Evolutionary conservation across 2,329 filamentous ascomycete species (phyloP).

Genomic region (Stachybotrys elegans): DNA sequence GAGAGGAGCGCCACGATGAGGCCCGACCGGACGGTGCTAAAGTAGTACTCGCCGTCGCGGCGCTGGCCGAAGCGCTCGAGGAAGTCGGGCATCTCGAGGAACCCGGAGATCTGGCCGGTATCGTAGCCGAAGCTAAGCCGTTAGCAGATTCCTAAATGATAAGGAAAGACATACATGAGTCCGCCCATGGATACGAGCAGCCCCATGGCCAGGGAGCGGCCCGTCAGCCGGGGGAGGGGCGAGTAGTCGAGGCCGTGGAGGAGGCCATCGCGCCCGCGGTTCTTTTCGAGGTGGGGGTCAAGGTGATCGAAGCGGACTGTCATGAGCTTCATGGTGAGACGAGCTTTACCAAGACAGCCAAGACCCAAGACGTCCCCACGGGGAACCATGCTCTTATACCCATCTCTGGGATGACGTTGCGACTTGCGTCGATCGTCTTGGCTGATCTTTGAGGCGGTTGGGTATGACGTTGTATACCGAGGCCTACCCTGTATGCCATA

Average conservation of each 20-base stretch:
- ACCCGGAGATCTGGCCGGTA: slow-evolving; percentile 51
- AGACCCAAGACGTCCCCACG: no score
- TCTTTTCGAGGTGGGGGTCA: slow-evolving; percentile 34
- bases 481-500: no score
- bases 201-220: slow-evolving; percentile 30
- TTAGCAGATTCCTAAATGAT: neutral
- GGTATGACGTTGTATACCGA: no score
- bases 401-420: no score
- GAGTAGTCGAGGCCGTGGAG: slow-evolving; percentile 38
- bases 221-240: slow-evolving; percentile 33
- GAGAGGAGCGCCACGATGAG: slow-evolving; percentile 55
- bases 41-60: slow-evolving; percentile 33
- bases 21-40: slow-evolving; percentile 50
- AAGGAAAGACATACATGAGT: slow-evolving; percentile 27
- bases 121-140: slow-evolving; percentile 36
- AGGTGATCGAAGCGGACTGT: slow-evolving; percentile 37
- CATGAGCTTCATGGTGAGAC: slow-evolving; percentile 4
- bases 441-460: no score
- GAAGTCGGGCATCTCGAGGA: slow-evolving; percentile 55
- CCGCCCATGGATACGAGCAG: slow-evolving; percentile 40
- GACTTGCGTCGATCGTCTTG: no score
- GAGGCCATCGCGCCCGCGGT: slow-evolving; percentile 14
- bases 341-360: no score
- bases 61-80: slow-evolving; percentile 43
- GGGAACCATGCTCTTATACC: no score